Percentiles rank a stretch among this genome's conserved stretches.
These are phyloP conservation scores for Cordyceps fumosorosea DNA, from an alignment of 2,329 filamentous ascomycete species.

Conservation along the genomic window DNA sequence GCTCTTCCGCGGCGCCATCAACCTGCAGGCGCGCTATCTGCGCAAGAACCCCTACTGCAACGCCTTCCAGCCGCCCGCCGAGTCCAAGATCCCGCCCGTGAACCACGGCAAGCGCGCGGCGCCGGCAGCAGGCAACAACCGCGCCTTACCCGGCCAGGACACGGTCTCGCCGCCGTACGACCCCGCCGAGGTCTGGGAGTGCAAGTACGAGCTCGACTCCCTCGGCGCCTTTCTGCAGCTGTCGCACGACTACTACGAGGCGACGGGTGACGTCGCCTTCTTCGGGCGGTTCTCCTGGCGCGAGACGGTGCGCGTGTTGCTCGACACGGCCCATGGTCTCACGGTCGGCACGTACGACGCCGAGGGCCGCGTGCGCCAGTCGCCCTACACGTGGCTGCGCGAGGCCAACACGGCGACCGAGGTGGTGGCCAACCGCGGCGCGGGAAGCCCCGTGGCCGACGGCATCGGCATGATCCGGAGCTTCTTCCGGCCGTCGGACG, in stretches of 20 bases:
- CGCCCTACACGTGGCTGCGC: slow-evolving; percentile 71
- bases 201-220: slow-evolving; percentile 93
- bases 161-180: slow-evolving; percentile 58
- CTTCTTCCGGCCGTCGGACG: slow-evolving; percentile 86
- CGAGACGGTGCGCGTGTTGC: slow-evolving; percentile 60
- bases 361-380: slow-evolving; percentile 47
- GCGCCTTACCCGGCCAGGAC: slow-evolving; percentile 33
- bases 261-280: slow-evolving; percentile 64
- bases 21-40: slow-evolving; percentile 68
- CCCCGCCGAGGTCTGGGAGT: slow-evolving; percentile 73
- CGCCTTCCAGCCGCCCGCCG: slow-evolving; percentile 81
- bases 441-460: slow-evolving; percentile 72
- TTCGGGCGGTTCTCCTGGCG: slow-evolving; percentile 71
- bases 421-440: slow-evolving; percentile 68
- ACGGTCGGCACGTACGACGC: slow-evolving; percentile 65
- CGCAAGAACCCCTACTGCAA: slow-evolving; percentile 77
- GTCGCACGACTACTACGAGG: slow-evolving; percentile 69
- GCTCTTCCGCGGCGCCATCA: slow-evolving; percentile 68
- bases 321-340: slow-evolving; percentile 64
- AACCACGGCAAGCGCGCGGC: slow-evolving; percentile 16
- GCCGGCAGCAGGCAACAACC: not conserved
- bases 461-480: slow-evolving; percentile 78
- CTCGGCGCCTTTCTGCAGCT: slow-evolving; percentile 81
- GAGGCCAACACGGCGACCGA: slow-evolving; percentile 69
- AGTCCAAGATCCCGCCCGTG: slow-evolving; percentile 41